A percentile compares a stretch with the other conserved stretches of the same genome.
These are phyloP conservation scores for Mrakia gelida DNA, from an alignment of 768 basidiomycete genomes.

Conservation along the genomic window DNA sequence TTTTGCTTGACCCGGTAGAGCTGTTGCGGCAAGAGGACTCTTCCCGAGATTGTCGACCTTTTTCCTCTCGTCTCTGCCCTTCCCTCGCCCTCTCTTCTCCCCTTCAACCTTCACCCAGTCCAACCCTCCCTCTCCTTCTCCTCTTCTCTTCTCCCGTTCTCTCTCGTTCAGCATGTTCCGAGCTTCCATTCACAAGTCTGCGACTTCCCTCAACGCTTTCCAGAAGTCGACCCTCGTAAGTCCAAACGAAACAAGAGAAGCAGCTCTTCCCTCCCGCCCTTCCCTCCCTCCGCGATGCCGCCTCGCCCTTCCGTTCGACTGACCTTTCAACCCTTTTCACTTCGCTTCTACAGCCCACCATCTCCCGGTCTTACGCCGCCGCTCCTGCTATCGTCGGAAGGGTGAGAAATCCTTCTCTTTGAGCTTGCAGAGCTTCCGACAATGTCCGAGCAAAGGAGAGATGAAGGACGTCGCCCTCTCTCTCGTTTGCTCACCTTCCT, in stretches of 20 bases:
- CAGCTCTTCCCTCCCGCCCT: not conserved
- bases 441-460: not conserved
- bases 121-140: not conserved
- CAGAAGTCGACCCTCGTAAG: conserved; percentile 22
- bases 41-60: conserved; percentile 12
- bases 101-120: not conserved
- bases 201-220: conserved; percentile 7
- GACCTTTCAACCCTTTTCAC: not conserved
- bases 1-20: too few relatives aligned
- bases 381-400: conserved; percentile 17
- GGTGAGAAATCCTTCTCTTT: not conserved
- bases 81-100: conserved; percentile 13
- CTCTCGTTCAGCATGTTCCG: conserved; percentile 13
- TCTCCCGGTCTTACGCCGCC: conserved; percentile 25
- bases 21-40: not conserved
- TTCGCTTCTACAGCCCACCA: conserved; percentile 3
- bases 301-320: not conserved
- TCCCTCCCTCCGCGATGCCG: not conserved
- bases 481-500: not conserved
- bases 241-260: not conserved
- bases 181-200: conserved; percentile 9
- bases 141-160: not conserved
- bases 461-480: not conserved
- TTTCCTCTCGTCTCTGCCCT: not conserved
- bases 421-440: not conserved